Evolutionary conservation across 805 yeast genomes (phyloP).

Genomic region (Ogataea degrootiae): DNA sequence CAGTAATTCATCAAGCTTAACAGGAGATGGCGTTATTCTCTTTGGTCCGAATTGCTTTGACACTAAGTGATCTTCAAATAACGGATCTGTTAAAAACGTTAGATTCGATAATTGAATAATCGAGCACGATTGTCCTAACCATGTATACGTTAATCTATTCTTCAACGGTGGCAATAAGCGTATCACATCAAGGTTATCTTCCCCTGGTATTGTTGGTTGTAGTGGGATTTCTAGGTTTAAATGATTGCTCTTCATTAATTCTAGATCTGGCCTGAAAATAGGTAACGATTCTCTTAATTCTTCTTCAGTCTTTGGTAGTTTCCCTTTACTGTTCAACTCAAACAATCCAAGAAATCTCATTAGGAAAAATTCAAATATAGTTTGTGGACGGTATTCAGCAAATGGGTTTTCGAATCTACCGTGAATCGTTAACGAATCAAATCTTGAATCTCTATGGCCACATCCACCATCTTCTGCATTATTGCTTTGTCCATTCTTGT

Average conservation of each 20-base stretch:
- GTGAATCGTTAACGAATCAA: conserved; percentile 45
- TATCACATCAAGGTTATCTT: background rate
- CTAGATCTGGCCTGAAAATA: conserved; percentile 50
- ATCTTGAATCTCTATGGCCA: conserved; percentile 26
- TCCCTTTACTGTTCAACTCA: conserved; percentile 55
- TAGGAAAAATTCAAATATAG: conserved; percentile 75
- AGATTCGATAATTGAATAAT: conserved; percentile 64
- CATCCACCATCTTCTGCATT: conserved; percentile 2
- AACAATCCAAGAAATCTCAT: conserved; percentile 70
- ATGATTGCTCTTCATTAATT: conserved; percentile 29
- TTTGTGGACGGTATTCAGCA: conserved; percentile 83
- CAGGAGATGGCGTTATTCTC: conserved; percentile 76
- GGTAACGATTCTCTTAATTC: conserved; percentile 58
- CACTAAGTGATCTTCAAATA: conserved; percentile 63
- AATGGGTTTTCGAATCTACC: conserved; percentile 92
- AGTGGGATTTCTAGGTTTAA: conserved; percentile 8
- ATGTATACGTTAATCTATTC: conserved; percentile 63
- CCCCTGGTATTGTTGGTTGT: background rate
- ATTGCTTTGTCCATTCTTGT: background rate
- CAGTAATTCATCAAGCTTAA: conserved; percentile 49
- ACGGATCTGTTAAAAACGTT: conserved; percentile 83
- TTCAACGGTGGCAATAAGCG: conserved; percentile 29
- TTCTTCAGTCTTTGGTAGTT: conserved; percentile 43
- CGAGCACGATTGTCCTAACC: conserved; percentile 93
- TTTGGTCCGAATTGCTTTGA: conserved; percentile 70